phyloP scores from a whole-genome alignment of 2,329 filamentous ascomycete genomes.

The Talaromyces sp. region DNA sequence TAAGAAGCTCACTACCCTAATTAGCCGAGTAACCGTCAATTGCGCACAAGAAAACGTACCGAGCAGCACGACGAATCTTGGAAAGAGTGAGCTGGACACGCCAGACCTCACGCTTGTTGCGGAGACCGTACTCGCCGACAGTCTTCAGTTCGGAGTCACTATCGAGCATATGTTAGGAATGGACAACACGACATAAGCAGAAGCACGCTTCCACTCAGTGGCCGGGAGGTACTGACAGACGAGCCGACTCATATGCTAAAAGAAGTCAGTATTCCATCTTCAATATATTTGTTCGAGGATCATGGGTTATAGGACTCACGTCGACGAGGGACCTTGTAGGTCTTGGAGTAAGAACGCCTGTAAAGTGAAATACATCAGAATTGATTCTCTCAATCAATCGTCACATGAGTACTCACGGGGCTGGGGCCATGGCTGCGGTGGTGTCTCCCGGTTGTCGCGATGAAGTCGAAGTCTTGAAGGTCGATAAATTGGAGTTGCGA shows the following conservation, averaged over 20 bases:
- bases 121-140: conserved; percentile 99
- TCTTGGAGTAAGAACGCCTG: conserved; percentile 88
- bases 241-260: conserved; percentile 92
- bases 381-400: conserved; percentile 37
- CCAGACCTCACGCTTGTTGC: conserved; percentile 99
- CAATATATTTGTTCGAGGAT: background rate
- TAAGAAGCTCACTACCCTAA: conserved; percentile 85
- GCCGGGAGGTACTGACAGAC: conserved; percentile 93
- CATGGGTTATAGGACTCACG: conserved; percentile 48
- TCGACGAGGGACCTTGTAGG: conserved; percentile 96
- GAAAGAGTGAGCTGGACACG: conserved; percentile 98
- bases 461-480: conserved; percentile 30
- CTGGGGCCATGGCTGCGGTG: conserved; percentile 45
- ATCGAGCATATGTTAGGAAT: conserved; percentile 57
- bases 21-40: background rate
- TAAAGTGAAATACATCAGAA: conserved; percentile 27
- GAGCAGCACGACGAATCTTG: conserved; percentile 99
- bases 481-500: conserved; percentile 19
- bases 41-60: conserved; percentile 55
- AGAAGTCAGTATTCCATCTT: background rate
- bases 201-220: conserved; percentile 98
- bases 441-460: conserved; percentile 43
- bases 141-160: conserved; percentile 99
- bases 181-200: conserved; percentile 88
- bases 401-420: conserved; percentile 39